Conservation (phyloP, 768 basidiomycete genomes). For the Calocera viscosa region DNA sequence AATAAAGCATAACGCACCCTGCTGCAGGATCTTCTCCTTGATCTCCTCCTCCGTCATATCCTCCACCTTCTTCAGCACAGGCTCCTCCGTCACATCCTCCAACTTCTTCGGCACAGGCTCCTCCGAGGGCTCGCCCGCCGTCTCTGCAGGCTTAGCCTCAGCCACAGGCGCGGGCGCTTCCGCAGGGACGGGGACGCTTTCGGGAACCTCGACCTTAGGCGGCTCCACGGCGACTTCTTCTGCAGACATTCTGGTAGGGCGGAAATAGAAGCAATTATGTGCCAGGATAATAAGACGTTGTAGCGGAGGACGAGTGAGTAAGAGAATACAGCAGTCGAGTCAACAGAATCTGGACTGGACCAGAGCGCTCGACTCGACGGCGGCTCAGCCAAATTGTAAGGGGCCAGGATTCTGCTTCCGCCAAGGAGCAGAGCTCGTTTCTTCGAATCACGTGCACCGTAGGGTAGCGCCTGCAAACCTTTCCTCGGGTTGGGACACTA, state of each 20-base stretch:
- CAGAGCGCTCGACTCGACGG: too few species aligned
- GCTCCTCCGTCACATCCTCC: neutral
- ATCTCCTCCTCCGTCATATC: conserved; percentile 10
- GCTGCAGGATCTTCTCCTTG: conserved; percentile 12
- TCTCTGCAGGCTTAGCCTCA: neutral
- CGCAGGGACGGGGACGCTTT: neutral
- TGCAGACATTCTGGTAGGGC: neutral
- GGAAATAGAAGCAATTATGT: neutral
- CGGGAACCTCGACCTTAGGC: neutral
- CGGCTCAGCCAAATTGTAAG: neutral
- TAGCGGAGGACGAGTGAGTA: neutral
- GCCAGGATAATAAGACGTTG: neutral
- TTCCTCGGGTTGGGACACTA: too few species aligned
- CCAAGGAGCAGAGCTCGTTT: neutral
- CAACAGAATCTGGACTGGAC: neutral
- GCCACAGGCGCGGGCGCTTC: neutral
- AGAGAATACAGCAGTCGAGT: neutral
- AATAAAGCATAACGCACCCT: conserved; percentile 8
- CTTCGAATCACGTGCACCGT: neutral
- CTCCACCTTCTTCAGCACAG: neutral
- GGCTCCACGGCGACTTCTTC: neutral
- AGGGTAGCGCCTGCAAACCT: too few species aligned
- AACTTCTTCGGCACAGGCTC: neutral
- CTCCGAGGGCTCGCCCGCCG: neutral
- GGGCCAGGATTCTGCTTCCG: neutral